Conservation (phyloP, 495 filamentous ascomycete species). For the Opeltia flavorubescens region DNA sequence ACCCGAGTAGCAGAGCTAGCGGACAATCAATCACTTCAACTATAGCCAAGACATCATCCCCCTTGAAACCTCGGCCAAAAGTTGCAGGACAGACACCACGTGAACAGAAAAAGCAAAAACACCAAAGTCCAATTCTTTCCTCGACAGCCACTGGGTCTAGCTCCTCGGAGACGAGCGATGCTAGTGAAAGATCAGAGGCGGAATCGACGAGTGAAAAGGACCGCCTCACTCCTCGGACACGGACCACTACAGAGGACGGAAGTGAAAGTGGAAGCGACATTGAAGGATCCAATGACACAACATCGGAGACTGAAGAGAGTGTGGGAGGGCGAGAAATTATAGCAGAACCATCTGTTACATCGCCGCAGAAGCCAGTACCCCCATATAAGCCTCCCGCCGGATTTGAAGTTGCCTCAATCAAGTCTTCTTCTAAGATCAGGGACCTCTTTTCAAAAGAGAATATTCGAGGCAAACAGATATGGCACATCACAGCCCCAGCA, state of each 20-base stretch:
- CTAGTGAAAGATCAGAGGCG: not conserved
- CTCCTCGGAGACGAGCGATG: not conserved
- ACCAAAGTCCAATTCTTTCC: not conserved
- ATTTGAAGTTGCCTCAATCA: slow-evolving; percentile 18
- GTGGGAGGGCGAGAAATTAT: too few relatives aligned
- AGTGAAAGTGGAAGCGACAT: too few relatives aligned
- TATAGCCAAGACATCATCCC: too few relatives aligned
- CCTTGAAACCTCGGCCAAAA: not conserved
- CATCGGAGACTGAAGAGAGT: too few relatives aligned
- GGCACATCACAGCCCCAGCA: slow-evolving; percentile 40
- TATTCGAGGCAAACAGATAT: slow-evolving; percentile 36
- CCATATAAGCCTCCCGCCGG: slow-evolving; percentile 24
- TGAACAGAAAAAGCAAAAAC: not conserved
- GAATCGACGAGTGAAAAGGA: not conserved
- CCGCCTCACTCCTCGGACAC: too few relatives aligned
- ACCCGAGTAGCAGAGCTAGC: too few relatives aligned
- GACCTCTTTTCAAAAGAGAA: slow-evolving; percentile 15
- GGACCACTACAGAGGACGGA: too few relatives aligned
- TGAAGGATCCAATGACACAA: too few relatives aligned
- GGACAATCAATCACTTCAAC: too few relatives aligned
- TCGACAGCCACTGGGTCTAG: not conserved
- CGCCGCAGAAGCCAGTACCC: not conserved
- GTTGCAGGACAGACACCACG: too few relatives aligned
- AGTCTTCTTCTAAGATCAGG: slow-evolving; percentile 9
- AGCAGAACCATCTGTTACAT: not conserved